Conservation (phyloP, 2,329 filamentous ascomycete genomes). For the Xylaria sp. region DNA sequence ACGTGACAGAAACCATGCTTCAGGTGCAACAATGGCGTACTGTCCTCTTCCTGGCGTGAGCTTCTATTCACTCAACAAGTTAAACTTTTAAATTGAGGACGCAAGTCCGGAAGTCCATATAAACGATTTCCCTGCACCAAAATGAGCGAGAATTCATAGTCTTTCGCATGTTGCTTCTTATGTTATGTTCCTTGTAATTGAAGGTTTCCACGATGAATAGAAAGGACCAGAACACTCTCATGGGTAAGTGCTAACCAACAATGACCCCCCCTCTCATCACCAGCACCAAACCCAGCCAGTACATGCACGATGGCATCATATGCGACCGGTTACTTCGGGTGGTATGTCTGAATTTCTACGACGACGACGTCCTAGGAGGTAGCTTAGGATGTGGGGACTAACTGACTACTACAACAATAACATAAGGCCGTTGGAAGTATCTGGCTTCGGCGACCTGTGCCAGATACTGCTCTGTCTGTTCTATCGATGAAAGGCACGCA, state of each 20-base stretch:
- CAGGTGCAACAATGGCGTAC: too few relatives aligned
- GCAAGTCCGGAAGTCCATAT: neutral
- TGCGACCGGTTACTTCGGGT: slow-evolving; percentile 6
- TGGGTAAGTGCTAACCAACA: slow-evolving; percentile 43
- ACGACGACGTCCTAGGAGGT: neutral
- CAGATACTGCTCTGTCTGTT: neutral
- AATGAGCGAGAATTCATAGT: neutral
- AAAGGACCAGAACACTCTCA: slow-evolving; percentile 45
- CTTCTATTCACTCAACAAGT: too few relatives aligned
- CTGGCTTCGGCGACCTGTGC: neutral
- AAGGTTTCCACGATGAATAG: slow-evolving; percentile 42
- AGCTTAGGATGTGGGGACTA: neutral
- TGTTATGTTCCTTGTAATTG: neutral
- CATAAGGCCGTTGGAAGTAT: neutral
- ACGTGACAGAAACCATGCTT: too few relatives aligned
- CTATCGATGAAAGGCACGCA: neutral
- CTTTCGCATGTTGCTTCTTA: too few relatives aligned
- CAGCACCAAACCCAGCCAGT: neutral
- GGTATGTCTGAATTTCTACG: neutral
- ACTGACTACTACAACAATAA: too few relatives aligned
- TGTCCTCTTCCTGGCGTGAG: too few relatives aligned
- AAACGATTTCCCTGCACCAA: neutral
- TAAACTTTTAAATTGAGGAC: too few relatives aligned
- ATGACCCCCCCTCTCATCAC: neutral
- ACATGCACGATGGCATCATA: neutral